These are phyloP conservation scores for Prunella vulgaris DNA, from an alignment of 257 asterid genomes.

Conservation along the genomic window DNA sequence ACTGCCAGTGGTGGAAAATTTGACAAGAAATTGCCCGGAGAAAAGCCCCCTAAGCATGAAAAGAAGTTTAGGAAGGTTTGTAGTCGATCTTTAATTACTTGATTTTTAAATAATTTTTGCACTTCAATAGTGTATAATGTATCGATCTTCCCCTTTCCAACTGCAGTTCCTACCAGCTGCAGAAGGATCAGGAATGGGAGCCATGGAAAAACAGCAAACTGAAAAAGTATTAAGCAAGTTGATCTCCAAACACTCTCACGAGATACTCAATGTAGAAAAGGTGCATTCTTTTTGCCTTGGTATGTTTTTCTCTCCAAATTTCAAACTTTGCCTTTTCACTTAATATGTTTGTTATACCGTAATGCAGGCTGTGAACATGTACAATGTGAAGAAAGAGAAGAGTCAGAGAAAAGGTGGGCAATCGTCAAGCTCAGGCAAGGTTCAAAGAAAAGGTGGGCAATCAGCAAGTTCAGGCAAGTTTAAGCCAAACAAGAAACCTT, in stretches of 20 bases:
- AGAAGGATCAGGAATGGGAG: slow-evolving; percentile 96
- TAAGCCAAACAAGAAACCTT: slow-evolving; percentile 52
- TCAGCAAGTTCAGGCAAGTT: slow-evolving; percentile 46
- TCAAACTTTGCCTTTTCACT: not conserved
- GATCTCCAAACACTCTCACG: slow-evolving; percentile 73
- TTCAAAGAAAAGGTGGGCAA: slow-evolving; percentile 35
- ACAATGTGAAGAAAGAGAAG: slow-evolving; percentile 80
- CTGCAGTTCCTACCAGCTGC: slow-evolving; percentile 80
- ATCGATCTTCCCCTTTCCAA: not conserved
- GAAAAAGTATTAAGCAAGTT: slow-evolving; percentile 76
- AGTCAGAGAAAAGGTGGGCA: slow-evolving; percentile 45
- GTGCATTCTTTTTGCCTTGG: slow-evolving; percentile 23
- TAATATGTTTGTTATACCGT: slow-evolving; percentile 8
- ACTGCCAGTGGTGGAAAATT: slow-evolving; percentile 99
- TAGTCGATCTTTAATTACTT: not conserved
- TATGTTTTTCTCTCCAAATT: not conserved
- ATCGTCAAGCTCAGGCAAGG: slow-evolving; percentile 40
- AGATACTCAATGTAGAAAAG: slow-evolving; percentile 86
- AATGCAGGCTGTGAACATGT: slow-evolving; percentile 86
- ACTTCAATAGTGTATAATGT: not conserved
- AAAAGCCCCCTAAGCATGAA: slow-evolving; percentile 80
- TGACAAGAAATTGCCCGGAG: slow-evolving; percentile 91
- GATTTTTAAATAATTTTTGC: not conserved
- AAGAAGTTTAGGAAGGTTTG: slow-evolving; percentile 89
- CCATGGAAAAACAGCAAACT: slow-evolving; percentile 74